Base-by-base conservation (phyloP, 2,329 filamentous ascomycete genomes). In the Phaeosphaeriaceae sp. region DNA sequence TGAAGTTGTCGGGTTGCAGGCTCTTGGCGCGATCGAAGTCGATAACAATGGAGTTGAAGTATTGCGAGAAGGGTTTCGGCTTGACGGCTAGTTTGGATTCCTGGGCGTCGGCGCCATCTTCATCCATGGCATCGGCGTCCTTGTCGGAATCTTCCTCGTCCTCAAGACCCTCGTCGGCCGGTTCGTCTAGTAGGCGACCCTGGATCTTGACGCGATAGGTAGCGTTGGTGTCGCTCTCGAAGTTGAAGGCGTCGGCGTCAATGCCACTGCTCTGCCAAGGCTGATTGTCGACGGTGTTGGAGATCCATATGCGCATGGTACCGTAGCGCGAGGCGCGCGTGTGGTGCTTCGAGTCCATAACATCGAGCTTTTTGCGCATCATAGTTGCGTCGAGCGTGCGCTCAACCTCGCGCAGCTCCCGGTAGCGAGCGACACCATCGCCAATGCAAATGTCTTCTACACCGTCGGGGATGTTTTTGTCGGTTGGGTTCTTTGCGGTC, bases 181-280 rank as follows among this genome's bases (percentile, higher is more conserved):
- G 76, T 4, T 80, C 74, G 18, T 80, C 89, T 18, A 97, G 80
- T 44, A 97, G 77, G 23, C 88, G 85, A 34, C 91, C 94, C 74
- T 97, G 90, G 54, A 99, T 93, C 77, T 92, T 96, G 60, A 99
- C 90, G 48, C 87, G 86, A 72, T 92, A 99, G 9, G 87, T 89
- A 2, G 90, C 88, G 61, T 92, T 88, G 60, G 83, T 81, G 56
- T 85, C 90, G 43, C 87, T 86, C 44, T 86, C 87, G 66, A 96
- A 92, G 68, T 95, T 92, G 58, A 94, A 94, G 29, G 84, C 84
- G 68, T 93, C 87, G 9, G 87, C 82, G 52, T 87, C 87, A 52
- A 88, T 78, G 33, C 79, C 80, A 61, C 81, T 84, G 32, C 81
- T 82, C 75, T 99, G 94, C 94, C 94, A 97, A 26, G 89, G 87